A percentile compares a stretch with the other conserved stretches of the same genome.
These are phyloP conservation scores for Blepharisma japonicum DNA, from an alignment of 73 alveolate genomes.

Conservation along the genomic window DNA sequence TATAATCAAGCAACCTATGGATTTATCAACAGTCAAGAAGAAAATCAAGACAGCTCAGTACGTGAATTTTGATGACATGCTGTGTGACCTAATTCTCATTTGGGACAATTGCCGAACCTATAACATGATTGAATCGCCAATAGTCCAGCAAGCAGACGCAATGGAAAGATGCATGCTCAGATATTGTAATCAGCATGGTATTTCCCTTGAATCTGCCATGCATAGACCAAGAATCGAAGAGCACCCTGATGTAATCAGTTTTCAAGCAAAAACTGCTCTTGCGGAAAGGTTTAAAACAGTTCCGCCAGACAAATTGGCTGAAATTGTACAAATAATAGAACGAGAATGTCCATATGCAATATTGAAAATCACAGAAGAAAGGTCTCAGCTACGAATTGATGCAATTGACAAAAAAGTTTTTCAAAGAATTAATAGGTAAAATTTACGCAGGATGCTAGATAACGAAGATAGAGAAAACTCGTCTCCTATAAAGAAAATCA, in stretches of 20 bases:
- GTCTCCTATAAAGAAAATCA: no score
- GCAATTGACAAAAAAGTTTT: constrained; percentile 8
- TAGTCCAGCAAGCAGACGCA: constrained; percentile 19
- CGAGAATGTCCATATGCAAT: constrained; percentile 17
- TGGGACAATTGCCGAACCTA: constrained; percentile 68
- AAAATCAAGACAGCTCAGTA: constrained; percentile 45
- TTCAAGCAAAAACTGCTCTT: constrained; percentile 12
- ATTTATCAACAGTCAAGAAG: constrained; percentile 47
- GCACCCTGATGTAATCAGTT: constrained; percentile 20
- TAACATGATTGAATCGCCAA: constrained; percentile 37
- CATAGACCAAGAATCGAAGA: constrained; percentile 12
- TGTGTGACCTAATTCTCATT: constrained; percentile 45
- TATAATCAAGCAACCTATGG: constrained; percentile 63
- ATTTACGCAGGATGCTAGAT: no score
- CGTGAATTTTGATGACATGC: constrained; percentile 40
- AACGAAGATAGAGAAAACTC: no score
- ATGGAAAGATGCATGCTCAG: constrained; percentile 25
- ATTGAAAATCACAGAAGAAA: not conserved
- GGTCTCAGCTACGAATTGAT: constrained; percentile 19
- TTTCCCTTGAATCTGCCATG: not conserved
- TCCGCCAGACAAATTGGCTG: not conserved
- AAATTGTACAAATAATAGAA: constrained; percentile 1
- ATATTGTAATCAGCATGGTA: constrained; percentile 20
- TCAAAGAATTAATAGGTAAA: not conserved
- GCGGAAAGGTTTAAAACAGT: constrained; percentile 15